These are phyloP conservation scores for Wallemia ichthyophaga DNA, from an alignment of 1,284 basidiomycete genomes.

Conservation along the genomic window DNA sequence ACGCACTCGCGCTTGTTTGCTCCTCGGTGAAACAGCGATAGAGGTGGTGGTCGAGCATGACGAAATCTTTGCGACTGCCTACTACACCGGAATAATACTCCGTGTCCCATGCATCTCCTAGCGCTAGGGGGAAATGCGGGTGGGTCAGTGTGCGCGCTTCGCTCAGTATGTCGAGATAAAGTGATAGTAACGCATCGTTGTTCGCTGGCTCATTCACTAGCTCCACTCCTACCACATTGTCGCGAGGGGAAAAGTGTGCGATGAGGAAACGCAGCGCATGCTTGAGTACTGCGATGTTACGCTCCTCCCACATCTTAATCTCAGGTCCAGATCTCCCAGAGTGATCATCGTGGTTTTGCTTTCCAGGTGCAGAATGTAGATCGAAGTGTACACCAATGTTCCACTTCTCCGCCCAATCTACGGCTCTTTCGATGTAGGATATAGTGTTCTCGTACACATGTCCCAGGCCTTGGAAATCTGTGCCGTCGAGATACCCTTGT, in stretches of 20 bases:
- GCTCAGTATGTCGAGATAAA: slow-evolving; percentile 32
- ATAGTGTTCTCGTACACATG: slow-evolving; percentile 40
- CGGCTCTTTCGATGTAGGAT: slow-evolving; percentile 32
- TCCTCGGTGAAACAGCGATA: slow-evolving; percentile 43
- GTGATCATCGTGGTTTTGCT: slow-evolving; percentile 28
- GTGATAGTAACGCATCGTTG: slow-evolving; percentile 23
- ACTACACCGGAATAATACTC: slow-evolving; percentile 12
- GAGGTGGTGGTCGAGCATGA: slow-evolving; percentile 52
- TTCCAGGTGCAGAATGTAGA: slow-evolving; percentile 43
- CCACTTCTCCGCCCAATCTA: slow-evolving; percentile 28
- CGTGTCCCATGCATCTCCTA: background rate
- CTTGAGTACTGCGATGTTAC: slow-evolving; percentile 18
- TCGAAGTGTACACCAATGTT: slow-evolving; percentile 55
- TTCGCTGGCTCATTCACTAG: slow-evolving; percentile 54
- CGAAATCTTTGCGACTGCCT: slow-evolving; percentile 18
- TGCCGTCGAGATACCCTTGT: slow-evolving; percentile 22
- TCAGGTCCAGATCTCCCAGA: slow-evolving; percentile 8
- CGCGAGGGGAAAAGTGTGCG: background rate
- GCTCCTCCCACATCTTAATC: slow-evolving; percentile 20
- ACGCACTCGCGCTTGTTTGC: slow-evolving; percentile 7
- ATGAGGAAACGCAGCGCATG: background rate
- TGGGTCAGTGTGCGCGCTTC: slow-evolving; percentile 25
- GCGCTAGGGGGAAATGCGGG: slow-evolving; percentile 24
- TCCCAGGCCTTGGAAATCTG: slow-evolving; percentile 33
- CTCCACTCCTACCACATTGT: slow-evolving; percentile 50